Evolutionary conservation across 441 rosid species (phyloP).

Genomic region (Erysimum cheiri): DNA sequence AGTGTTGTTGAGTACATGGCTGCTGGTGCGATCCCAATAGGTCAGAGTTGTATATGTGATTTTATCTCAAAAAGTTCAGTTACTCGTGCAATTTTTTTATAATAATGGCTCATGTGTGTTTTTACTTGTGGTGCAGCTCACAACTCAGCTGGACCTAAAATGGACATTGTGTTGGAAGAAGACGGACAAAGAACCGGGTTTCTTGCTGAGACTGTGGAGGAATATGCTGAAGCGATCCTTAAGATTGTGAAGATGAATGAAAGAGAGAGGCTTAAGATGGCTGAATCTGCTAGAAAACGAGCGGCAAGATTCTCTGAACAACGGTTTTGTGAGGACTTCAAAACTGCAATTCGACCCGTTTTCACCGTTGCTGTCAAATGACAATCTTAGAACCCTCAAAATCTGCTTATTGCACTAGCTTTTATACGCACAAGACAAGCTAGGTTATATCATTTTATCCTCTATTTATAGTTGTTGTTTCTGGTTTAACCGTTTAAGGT

Average conservation of each 20-base stretch:
- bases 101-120: conserved; percentile 4
- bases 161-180: conserved; percentile 92
- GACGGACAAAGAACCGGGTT: conserved; percentile 82
- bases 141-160: conserved; percentile 90
- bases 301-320: conserved; percentile 75
- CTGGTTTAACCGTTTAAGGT: not conserved
- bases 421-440: conserved; percentile 13
- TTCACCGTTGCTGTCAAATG: conserved; percentile 20
- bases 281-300: conserved; percentile 75
- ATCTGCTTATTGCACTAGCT: conserved; percentile 9
- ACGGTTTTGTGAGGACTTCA: conserved; percentile 73
- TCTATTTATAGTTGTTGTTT: not conserved
- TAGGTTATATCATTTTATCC: conserved; percentile 7
- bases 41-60: conserved; percentile 42
- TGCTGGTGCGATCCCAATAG: conserved; percentile 92
- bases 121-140: conserved; percentile 59
- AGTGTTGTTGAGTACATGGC: conserved; percentile 96
- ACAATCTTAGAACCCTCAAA: not conserved
- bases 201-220: conserved; percentile 74
- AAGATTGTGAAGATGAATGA: conserved; percentile 64
- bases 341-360: conserved; percentile 68
- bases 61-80: not conserved
- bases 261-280: conserved; percentile 70
- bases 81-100: not conserved
- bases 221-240: conserved; percentile 75